phyloP scores from a whole-genome alignment of 2,329 filamentous ascomycete species.

The Calonectria henricotiae region DNA sequence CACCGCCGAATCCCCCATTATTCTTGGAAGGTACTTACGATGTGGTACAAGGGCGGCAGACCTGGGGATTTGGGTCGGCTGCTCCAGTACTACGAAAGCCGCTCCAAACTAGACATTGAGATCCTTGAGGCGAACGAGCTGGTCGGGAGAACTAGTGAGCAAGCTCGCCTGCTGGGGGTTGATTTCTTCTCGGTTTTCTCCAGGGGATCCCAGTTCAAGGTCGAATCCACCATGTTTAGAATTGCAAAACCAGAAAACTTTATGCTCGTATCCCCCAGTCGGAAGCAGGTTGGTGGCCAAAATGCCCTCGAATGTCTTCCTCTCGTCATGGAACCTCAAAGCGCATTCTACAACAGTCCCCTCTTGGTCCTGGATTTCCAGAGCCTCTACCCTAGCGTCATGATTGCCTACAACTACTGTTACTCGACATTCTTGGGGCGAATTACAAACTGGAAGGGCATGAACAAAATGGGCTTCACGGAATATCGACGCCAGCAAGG shows the following conservation, averaged over 20 bases:
- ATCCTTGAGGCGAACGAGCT: conserved; percentile 93
- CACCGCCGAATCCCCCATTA: conserved; percentile 93
- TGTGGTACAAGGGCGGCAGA: conserved; percentile 83
- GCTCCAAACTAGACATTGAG: conserved; percentile 88
- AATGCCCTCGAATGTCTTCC: conserved; percentile 96
- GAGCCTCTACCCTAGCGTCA: conserved; percentile 95
- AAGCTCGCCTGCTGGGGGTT: conserved; percentile 91
- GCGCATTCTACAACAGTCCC: conserved; percentile 92
- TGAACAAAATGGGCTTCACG: conserved; percentile 94
- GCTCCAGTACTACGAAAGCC: conserved; percentile 82
- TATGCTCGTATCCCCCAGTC: conserved; percentile 88
- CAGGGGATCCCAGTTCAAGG: conserved; percentile 96
- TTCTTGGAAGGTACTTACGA: conserved; percentile 82
- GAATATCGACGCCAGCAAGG: conserved; percentile 86
- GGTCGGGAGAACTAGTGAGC: conserved; percentile 90
- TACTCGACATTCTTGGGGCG: conserved; percentile 97
- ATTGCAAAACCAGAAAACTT: conserved; percentile 98
- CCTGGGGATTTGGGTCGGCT: conserved; percentile 81
- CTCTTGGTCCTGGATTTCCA: conserved; percentile 96
- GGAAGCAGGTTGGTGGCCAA: conserved; percentile 92
- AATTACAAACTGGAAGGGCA: conserved; percentile 88
- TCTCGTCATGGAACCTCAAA: conserved; percentile 97
- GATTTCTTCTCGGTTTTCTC: conserved; percentile 98
- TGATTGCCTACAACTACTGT: conserved; percentile 99
- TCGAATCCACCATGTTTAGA: conserved; percentile 98